Evolutionary conservation across 768 basidiomycete genomes (phyloP), one percentile per base, ranked within the genome.

Genomic region (Mrakia blollopis): DNA sequence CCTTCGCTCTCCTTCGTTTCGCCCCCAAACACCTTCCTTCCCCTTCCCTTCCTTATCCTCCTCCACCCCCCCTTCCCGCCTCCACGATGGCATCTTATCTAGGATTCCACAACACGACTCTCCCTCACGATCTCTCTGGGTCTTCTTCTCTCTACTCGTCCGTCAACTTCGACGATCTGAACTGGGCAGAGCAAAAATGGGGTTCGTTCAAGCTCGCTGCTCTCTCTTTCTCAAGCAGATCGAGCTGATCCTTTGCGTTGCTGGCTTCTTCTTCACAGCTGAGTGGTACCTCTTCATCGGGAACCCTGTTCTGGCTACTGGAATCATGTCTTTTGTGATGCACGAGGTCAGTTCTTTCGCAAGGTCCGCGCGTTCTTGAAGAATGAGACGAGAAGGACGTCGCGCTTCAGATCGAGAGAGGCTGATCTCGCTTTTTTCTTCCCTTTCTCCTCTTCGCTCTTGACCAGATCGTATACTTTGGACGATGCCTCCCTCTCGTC

Each of bases 391-490:
- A 35, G 35, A 39, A 37, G 39, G 25, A 28, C 21, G 47, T 72
- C 47, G 70, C 28, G 41, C 69, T 70, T 18, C 9, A 70, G 70
- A 41, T 52, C 54, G 44, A 25, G 21, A 11, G 21, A 32, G 18
- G 13, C 47, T 50, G 47, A 50, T 50, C 47, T 50, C 11, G 2
- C 47, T 21, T 72, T 60, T 28, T 7, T 61, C 68, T 6, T 61
- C 39, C 60, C 28, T 60, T 72, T 18, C 35, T 54, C 9, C 50
- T 37, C 65, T 69, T 76, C 70, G 35, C 52, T 44, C 37, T 52
- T 2, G n/a, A n/a, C n/a, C 75, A 97, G 95, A 84, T 94, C 81
- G 93, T 98, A 13, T 99, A 99, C 86, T 99, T 99, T 82, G 97
- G 96, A 54, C 91, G 97, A 32, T 90, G 91, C 79, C 83, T 98